phyloP scores from a whole-genome alignment of 192 early-diverging fungal species.

The Cetraspora pellucida region DNA sequence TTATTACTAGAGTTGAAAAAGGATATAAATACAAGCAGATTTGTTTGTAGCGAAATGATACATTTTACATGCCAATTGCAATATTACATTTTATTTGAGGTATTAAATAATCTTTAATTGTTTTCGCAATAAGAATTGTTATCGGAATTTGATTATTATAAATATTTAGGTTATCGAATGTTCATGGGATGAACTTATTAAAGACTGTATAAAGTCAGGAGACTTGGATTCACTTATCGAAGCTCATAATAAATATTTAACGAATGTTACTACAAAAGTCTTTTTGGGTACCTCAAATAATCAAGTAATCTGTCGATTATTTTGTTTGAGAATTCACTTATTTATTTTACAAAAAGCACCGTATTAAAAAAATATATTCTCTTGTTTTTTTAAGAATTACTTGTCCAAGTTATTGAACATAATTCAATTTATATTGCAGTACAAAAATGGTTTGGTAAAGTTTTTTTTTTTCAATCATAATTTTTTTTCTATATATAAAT shows the following conservation, averaged over 20 bases:
- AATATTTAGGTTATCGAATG: conserved; percentile 71
- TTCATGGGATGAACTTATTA: conserved; percentile 82
- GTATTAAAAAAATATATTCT: not conserved
- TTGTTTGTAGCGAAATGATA: conserved; percentile 83
- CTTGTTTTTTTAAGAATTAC: conserved; percentile 39
- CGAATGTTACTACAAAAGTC: conserved; percentile 64
- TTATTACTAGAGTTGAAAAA: conserved; percentile 47
- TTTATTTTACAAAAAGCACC: not conserved
- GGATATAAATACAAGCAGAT: conserved; percentile 68
- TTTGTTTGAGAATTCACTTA: not conserved
- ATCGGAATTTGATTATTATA: not conserved
- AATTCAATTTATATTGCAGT: conserved; percentile 69
- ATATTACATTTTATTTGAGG: conserved; percentile 91
- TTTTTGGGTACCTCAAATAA: conserved; percentile 56
- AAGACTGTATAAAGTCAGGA: conserved; percentile 56
- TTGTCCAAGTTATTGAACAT: conserved; percentile 54
- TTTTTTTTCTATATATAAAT: not conserved
- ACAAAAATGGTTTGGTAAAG: conserved; percentile 53
- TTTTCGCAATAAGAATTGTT: not conserved
- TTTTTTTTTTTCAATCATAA: not conserved
- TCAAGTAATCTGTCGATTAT: conserved; percentile 38
- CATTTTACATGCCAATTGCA: conserved; percentile 95
- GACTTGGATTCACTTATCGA: conserved; percentile 83
- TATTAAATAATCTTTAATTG: conserved; percentile 32
- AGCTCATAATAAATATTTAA: conserved; percentile 77